Evolutionary conservation across 1,284 basidiomycete species (phyloP).

Genomic region (Papiliotrema nemorosa): DNA sequence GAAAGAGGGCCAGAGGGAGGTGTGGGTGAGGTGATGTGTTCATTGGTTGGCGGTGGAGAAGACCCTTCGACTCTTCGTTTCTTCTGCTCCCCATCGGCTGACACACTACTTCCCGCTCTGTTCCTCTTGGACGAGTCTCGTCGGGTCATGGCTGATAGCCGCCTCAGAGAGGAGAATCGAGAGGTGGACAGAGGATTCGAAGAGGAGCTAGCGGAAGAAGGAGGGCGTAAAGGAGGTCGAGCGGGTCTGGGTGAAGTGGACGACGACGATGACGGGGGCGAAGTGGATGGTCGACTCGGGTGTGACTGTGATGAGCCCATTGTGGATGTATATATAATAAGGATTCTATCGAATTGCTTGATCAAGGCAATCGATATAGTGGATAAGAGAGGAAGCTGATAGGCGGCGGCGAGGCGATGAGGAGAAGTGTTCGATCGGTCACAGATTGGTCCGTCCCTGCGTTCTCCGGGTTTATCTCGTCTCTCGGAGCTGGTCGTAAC

Average conservation of each 20-base stretch:
- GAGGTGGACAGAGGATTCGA: not conserved
- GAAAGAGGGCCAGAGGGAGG: not conserved
- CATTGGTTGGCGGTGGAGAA: not conserved
- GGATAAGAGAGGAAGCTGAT: too few species aligned
- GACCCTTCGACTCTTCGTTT: not conserved
- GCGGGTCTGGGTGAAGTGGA: not conserved
- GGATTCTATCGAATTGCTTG: too few species aligned
- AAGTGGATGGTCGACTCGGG: conserved; percentile 2
- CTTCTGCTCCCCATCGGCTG: not conserved
- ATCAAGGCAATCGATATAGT: too few species aligned
- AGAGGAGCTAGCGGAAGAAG: conserved; percentile 4
- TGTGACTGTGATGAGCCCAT: conserved; percentile 17
- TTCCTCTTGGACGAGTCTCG: conserved; percentile 2
- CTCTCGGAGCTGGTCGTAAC: too few species aligned
- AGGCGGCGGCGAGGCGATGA: too few species aligned
- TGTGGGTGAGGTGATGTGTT: not conserved
- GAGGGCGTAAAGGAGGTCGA: not conserved
- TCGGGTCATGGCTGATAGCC: conserved; percentile 4
- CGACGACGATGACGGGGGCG: not conserved
- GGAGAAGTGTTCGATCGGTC: too few species aligned
- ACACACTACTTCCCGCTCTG: not conserved
- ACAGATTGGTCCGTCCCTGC: too few species aligned
- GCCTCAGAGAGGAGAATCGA: conserved; percentile 1
- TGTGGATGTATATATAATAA: too few species aligned
- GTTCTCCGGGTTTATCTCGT: too few species aligned